Percentiles rank a stretch among this genome's conserved stretches.
Evolutionary conservation across 352 stramenopile species (phyloP).

Genomic region (Phytophthora multivora): DNA sequence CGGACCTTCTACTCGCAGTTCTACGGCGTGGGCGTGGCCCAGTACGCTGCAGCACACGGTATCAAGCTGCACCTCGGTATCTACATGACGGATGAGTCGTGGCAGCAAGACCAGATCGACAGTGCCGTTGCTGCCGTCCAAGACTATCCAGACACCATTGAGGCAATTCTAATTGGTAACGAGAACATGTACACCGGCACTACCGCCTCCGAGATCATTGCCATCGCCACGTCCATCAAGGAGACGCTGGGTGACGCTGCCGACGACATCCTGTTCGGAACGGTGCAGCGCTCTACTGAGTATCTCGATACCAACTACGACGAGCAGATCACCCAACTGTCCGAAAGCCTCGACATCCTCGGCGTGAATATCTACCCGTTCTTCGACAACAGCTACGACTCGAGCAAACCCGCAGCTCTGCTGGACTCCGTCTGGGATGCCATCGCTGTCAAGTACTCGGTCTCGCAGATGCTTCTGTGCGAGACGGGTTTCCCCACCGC

Average conservation of each 20-base stretch:
- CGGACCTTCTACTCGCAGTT: conserved; percentile 70
- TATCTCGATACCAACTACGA: conserved; percentile 53
- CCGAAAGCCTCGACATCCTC: conserved; percentile 54
- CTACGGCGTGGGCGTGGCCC: conserved; percentile 50
- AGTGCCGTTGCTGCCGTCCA: conserved; percentile 51
- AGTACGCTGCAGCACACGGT: conserved; percentile 51
- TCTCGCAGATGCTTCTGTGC: conserved; percentile 49
- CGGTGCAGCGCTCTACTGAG: conserved; percentile 65
- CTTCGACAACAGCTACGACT: conserved; percentile 61
- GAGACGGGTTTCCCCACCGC: conserved; percentile 66
- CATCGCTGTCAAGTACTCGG: conserved; percentile 51
- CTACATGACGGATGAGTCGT: conserved; percentile 58
- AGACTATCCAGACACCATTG: conserved; percentile 53
- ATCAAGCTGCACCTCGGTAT: conserved; percentile 70
- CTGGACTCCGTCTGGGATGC: conserved; percentile 49
- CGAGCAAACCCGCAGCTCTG: conserved; percentile 43
- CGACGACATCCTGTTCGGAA: conserved; percentile 55
- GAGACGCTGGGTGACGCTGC: conserved; percentile 33
- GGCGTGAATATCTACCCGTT: conserved; percentile 73
- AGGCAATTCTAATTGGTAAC: conserved; percentile 66
- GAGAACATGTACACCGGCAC: conserved; percentile 48
- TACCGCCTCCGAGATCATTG: conserved; percentile 44
- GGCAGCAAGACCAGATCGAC: conserved; percentile 54
- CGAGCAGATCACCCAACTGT: conserved; percentile 45
- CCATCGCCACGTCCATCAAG: conserved; percentile 44